Conservation (phyloP, 805 yeast genomes). For the Candida gorgasii region DNA sequence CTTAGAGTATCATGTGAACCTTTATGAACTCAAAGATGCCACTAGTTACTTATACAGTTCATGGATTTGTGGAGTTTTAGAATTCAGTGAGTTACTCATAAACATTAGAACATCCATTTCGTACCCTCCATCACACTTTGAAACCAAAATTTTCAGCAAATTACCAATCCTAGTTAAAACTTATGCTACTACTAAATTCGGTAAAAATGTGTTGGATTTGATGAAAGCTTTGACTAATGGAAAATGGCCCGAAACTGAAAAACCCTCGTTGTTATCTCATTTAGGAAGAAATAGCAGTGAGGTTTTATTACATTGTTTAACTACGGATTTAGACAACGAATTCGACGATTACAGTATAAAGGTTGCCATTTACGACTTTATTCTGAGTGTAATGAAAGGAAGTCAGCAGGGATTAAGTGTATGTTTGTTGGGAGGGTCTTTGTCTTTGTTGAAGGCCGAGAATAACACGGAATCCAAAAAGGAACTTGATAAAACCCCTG, state of each 20-base stretch:
- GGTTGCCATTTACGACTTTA: constrained; percentile 59
- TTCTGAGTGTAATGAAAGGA: constrained; percentile 67
- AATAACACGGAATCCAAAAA: constrained; percentile 16
- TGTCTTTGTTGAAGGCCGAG: constrained; percentile 23
- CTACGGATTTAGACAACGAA: constrained; percentile 58
- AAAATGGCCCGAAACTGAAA: constrained; percentile 51
- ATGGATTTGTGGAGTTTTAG: constrained; percentile 53
- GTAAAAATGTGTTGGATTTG: constrained; percentile 54
- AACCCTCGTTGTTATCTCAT: constrained; percentile 82
- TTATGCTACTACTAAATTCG: constrained; percentile 54
- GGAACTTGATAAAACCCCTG: not conserved
- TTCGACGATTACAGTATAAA: constrained; percentile 55
- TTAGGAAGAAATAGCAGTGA: constrained; percentile 67
- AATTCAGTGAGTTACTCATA: constrained; percentile 57
- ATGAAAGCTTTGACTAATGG: constrained; percentile 59
- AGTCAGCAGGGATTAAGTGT: constrained; percentile 79
- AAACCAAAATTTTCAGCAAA: constrained; percentile 54
- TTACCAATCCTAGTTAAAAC: constrained; percentile 58
- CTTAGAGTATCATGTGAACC: constrained; percentile 35
- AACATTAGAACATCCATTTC: constrained; percentile 54
- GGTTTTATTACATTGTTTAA: constrained; percentile 58
- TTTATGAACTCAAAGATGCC: constrained; percentile 43
- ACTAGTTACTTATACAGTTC: constrained; percentile 48
- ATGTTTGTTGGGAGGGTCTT: constrained; percentile 60
- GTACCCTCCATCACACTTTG: constrained; percentile 62